Base-by-base conservation (phyloP, 2,329 filamentous ascomycete genomes). In the Cladorrhinum sp. region DNA sequence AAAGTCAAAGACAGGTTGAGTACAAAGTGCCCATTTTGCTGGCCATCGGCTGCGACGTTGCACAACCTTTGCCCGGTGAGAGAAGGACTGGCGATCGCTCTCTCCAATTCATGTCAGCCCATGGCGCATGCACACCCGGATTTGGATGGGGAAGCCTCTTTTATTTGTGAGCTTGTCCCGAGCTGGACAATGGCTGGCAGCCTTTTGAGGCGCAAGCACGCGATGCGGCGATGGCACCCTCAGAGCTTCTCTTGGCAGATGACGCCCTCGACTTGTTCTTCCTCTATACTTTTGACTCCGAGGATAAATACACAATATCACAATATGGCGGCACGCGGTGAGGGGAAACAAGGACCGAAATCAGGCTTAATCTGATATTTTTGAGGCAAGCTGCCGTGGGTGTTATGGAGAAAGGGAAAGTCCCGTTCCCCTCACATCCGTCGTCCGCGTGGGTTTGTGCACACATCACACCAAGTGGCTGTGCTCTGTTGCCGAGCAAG, bases 401-500 rank as follows among this genome's bases (percentile, higher is more conserved):
- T n/a, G 20, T 13, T 45, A 2, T 18, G 41, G 18, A 22, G 6
- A 41, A 41, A 6, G 13, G 32, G n/a, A 55, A 55, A 55, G 52
- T 55, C 32, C 55, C 52, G 50, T 38, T 27, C 53, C 18, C 48
- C n/a, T n/a, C n/a, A 59, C 56, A 29, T 6, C 56, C 18, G n/a
- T 13, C 18, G n/a, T 13, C 16, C n/a, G 10, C 4, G 20, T 45
- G 41, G 41, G 41, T 45, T 29, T n/a, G n/a, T n/a, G 20, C 25
- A 36, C 36, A 48, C 27, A 36, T 38, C 25, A 12, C 20, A 36
- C 24, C 16, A n/a, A 24, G 62, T 63, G 62, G 62, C 62, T 59
- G 62, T 61, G 56, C 56, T 59, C 24, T 4, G 32, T 20, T 32
- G 16, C 12, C 24, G 49, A 59, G 23, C 27, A 10, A 50, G 12